Base-by-base conservation (phyloP, 179 eudicot species). In the Beta corolliflora region DNA sequence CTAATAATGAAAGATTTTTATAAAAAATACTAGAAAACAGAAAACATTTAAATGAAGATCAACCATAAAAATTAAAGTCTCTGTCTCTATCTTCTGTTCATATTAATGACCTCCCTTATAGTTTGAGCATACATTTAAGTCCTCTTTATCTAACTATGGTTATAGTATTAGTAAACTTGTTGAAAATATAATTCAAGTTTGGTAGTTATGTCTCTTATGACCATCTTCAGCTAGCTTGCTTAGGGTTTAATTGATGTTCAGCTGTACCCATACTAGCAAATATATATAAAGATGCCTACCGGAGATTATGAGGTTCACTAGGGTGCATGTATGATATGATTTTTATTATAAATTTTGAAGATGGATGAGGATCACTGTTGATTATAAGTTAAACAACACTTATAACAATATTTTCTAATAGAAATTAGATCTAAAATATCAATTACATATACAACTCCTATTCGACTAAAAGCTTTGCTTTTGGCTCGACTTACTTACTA, bases 41-140 rank as follows among this genome's bases (percentile, higher is more conserved):
- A 66, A 78, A 84, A 77, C 81, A 77, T 80, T 78, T 71, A 71
- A 72, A 84, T 36, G 77, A 77, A 66, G 81, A 84, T 80, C 83
- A 84, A 81, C 86, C 78, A 77, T 75, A 77, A 77, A 72, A 84
- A 71, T 77, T 77, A 44, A 70, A 74, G 76, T 31, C 77, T 77
- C 70, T 77, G 84, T 81, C 81, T 71, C 50, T 64, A 50, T 84
- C 77, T 77, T 66, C 77, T 65, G 56, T 18, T 61, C 63, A 31
- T 79, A 80, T 80, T 71, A 84, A 81, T 84, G 84, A 84, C 86
- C 86, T 84, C 86, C 79, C 84, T 77, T 84, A 81, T 84, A 81
- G 84, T 81, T 84, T 84, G 81, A 83, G 75, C 79, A 78, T 73
- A 73, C 69, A 78, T 78, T 83, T 73, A 82, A 78, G 44, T 82